Evolutionary conservation across 1,284 basidiomycete genomes (phyloP), one percentile per base, ranked within the genome.

Genomic region (Naganishia sp.): DNA sequence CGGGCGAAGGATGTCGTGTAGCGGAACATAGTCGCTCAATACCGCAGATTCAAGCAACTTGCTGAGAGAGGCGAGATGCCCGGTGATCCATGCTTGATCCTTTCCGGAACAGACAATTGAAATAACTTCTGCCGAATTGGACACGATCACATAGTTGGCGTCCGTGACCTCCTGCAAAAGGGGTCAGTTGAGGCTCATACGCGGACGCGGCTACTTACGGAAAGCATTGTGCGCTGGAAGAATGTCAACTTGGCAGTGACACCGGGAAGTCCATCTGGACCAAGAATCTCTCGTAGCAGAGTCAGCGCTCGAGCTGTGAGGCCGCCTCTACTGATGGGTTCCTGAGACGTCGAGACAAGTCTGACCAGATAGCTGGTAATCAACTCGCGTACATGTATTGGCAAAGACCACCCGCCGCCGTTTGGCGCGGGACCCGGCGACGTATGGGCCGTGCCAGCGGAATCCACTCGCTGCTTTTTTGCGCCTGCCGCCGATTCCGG

Each of bases 361-460:
- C 94, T 88, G 25, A 99, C 88, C 32, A 99, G 84, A 79, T 94
- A 96, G 79, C 91, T 94, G 69, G 98, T 89, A 79, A 96, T 88
- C 68, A 88, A 89, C 78, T 97, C 94, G 39, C 92, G 86, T 69
- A 93, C 87, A 21, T 84, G 83, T 17, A 90, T 81, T 2, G 94
- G 92, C 0, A 90, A 90, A 18, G 85, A 79, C 90, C 92, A 94
- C 2, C 77, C 78, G 50, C 77, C 74, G 13, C 72, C 69, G 65
- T 74, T 74, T 17, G 71, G 72, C 28, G 72, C 73, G 35, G 47
- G 70, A 58, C 70, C 71, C 11, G 72, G 67, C n/a, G 78, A 73
- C n/a, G 79, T 81, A 2, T 78, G 75, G 2, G 80, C 77, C 1
- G 81, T 81, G 3, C 81, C 81, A 0, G 80, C 80, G 28, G 80